Evolutionary conservation across 2,329 filamentous ascomycete genomes (phyloP).

Genomic region (Penicillium oxalicum): DNA sequence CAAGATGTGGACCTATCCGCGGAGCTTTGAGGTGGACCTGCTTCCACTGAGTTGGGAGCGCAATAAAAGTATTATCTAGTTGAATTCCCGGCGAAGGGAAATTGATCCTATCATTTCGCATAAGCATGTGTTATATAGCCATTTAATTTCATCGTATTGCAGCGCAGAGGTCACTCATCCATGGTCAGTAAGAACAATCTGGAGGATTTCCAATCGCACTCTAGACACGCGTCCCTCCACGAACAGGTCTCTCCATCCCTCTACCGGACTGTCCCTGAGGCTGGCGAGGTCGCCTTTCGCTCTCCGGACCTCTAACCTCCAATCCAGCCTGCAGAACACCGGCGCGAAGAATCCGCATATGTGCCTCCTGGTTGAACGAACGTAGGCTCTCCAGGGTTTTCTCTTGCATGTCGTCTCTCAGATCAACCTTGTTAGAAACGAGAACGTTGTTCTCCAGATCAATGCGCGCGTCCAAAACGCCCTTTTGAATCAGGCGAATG

Average conservation of each 20-base stretch:
- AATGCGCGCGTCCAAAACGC: constrained; percentile 69
- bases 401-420: constrained; percentile 63
- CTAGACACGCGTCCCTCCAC: neutral
- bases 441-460: constrained; percentile 79
- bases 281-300: constrained; percentile 2
- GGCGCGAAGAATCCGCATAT: constrained; percentile 70
- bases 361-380: constrained; percentile 67
- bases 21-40: no score
- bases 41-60: no score
- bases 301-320: constrained; percentile 51
- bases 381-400: constrained; percentile 62
- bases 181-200: no score
- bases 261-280: neutral
- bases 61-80: no score
- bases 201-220: neutral
- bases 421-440: constrained; percentile 61
- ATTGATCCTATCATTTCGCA: no score
- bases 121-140: no score
- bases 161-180: no score
- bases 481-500: constrained; percentile 66
- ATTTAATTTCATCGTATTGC: no score
- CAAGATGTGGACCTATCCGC: no score
- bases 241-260: neutral
- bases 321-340: constrained; percentile 70
- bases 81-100: no score